Evolutionary conservation across 176 grass and related monocot species (phyloP), one percentile per base, ranked within the genome.

Genomic region (Ensete glaucum): DNA sequence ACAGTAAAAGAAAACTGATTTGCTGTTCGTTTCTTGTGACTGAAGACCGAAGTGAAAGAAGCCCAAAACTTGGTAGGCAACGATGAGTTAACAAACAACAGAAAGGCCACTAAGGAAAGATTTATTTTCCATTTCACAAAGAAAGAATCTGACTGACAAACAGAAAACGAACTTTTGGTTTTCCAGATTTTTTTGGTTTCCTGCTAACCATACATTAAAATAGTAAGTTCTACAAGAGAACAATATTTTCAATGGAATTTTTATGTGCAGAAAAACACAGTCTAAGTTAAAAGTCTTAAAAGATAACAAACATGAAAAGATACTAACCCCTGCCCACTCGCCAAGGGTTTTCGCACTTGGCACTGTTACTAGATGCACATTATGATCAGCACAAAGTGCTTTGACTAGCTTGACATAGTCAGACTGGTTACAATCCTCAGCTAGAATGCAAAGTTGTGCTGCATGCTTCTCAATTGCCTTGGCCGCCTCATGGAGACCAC

Each of bases 251-350:
- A 0, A 43, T 43, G 34, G 34, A 43, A 43, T 43, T 43, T 43
- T 43, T 43, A 43, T 43, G 34, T 43, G 34, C 34, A 43, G 34
- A 6, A 43, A 43, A 43, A 43, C 34, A 43, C 34, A 43, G 34
- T 4, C 34, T 43, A 43, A 43, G 34, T 43, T 43, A 43, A 43
- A 43, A 43, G 3, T 43, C 34, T 6, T 0, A 43, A 43, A 43
- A 43, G 34, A 43, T 0, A 43, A 43, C 34, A 69, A 19, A 50
- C 16, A 50, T 2, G 34, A 69, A 16, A 66, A 15, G 12, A 51
- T 71, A 71, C 68, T 71, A 71, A 71, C 68, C 68, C 65, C 68
- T 71, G 68, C 49, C 68, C 68, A 71, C 49, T 71, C 68, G 48
- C 48, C 68, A 9, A 71, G 68, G 15, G 68, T 71, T 52, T 71